Conservation (phyloP, 352 stramenopile species). For the Phytopythium kandeliae region DNA sequence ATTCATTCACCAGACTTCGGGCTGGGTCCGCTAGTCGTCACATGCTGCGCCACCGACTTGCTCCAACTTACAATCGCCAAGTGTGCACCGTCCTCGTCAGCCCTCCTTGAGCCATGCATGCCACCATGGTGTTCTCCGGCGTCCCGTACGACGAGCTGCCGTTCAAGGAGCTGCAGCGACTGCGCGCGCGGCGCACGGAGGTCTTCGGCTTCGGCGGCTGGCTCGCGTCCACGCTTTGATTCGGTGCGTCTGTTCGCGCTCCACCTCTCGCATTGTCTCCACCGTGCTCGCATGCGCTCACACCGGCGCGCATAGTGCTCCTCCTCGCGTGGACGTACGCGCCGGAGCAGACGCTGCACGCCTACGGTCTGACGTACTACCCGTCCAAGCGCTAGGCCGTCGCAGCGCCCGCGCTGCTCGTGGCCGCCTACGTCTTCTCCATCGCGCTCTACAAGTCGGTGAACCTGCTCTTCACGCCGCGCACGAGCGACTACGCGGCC, state of each 20-base stretch:
- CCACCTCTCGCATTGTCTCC: not conserved
- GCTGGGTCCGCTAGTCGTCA: no score
- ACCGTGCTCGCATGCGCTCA: not conserved
- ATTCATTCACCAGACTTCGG: no score
- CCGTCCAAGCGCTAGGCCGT: constrained; percentile 89
- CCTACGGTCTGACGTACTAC: constrained; percentile 85
- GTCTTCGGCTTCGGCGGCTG: constrained; percentile 85
- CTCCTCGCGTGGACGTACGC: constrained; percentile 89
- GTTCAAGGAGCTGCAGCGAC: constrained; percentile 77
- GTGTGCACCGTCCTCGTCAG: no score
- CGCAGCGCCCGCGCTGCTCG: constrained; percentile 78
- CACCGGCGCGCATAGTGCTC: constrained; percentile 32
- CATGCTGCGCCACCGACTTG: no score
- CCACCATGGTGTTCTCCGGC: no score
- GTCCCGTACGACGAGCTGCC: constrained; percentile 24
- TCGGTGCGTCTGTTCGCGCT: constrained; percentile 32
- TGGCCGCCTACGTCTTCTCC: constrained; percentile 79
- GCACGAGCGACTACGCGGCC: constrained; percentile 72
- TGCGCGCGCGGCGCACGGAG: constrained; percentile 81
- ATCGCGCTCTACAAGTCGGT: constrained; percentile 80
- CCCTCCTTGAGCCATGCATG: no score
- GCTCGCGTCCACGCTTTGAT: constrained; percentile 73
- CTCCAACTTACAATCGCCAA: no score
- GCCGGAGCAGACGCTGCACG: constrained; percentile 64
- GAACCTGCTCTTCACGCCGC: constrained; percentile 71